Base-by-base conservation (phyloP, 768 basidiomycete genomes). In the Hydnomerulius pinastri region DNA sequence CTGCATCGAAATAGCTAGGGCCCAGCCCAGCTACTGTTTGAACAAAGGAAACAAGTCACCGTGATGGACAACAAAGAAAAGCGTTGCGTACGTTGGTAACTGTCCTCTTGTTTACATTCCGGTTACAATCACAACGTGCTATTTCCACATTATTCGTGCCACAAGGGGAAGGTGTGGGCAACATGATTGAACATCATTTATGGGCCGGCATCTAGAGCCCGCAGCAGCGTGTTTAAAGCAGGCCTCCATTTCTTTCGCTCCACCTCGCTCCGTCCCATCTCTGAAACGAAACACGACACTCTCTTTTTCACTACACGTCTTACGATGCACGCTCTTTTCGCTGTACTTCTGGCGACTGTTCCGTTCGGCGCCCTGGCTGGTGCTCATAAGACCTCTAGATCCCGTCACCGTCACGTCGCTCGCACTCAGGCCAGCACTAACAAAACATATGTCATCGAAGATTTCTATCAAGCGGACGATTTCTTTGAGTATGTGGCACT, bases 401-500 rank as follows among this genome's bases (percentile, higher is more conserved):
- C 71, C 48, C 71, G 66, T 33, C 68, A 71, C 55, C 56, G 52
- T 41, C 53, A 60, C 29, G 11, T 62, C 25, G 52, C 57, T 27
- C 68, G 63, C 48, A 48, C 13, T 6, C 51, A 45, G 23, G 55
- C 42, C 38, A 40, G 42, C 53, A 46, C 51, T 35, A 69, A 53
- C 51, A 61, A 59, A 37, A 60, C 63, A 9, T 80, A 73, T 61
- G 54, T 27, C 18, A 51, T 79, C 27, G 42, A 68, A 17, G 74
- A 78, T 54, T 61, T 69, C 38, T 78, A 71, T 54, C 64, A 72
- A 39, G 85, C 83, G 9, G 57, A 82, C 8, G 75, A 73, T 43
- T 87, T 90, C 68, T 71, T 88, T 50, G 72, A 79, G 86, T 87
- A 59, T 39, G 70, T 73, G 17, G 27, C 43, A 20, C 12, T 35